Evolutionary conservation across 306 rosid genomes (phyloP).

Genomic region (Pterocarpus santalinus): DNA sequence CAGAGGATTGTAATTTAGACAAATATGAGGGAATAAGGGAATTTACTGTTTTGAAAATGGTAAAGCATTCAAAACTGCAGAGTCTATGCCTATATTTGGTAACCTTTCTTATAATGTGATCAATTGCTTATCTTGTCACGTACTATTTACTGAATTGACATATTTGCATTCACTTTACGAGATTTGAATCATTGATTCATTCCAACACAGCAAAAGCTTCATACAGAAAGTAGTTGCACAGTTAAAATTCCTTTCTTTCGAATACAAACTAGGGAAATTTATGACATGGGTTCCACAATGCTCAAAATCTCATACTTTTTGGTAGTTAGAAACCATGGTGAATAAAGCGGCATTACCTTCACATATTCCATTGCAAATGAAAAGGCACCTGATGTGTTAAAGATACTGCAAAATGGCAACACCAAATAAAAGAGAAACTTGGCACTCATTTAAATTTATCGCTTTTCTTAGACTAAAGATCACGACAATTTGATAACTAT

Average conservation of each 20-base stretch:
- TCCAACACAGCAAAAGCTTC: slow-evolving; percentile 1
- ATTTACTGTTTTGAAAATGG: background rate
- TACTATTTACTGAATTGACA: background rate
- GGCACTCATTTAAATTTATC: background rate
- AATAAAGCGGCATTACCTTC: slow-evolving; percentile 2
- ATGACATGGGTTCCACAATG: background rate
- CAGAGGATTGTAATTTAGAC: background rate
- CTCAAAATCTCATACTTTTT: background rate
- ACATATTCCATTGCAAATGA: slow-evolving; percentile 2
- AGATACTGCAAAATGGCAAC: slow-evolving; percentile 1
- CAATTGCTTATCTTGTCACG: background rate
- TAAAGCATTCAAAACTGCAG: background rate
- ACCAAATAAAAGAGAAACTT: background rate
- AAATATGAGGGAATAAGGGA: background rate
- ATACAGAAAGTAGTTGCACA: background rate
- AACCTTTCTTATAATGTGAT: background rate
- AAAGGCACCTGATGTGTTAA: background rate
- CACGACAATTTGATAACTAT: background rate
- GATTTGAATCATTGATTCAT: slow-evolving; percentile 16
- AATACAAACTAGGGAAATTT: background rate
- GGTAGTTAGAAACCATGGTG: background rate
- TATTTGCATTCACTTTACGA: background rate
- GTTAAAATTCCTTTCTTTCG: slow-evolving; percentile 11
- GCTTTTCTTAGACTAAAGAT: background rate
- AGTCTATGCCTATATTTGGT: slow-evolving; percentile 15